Evolutionary conservation across 2,329 filamentous ascomycete species (phyloP).

Genomic region (Ampelomyces quisqualis): DNA sequence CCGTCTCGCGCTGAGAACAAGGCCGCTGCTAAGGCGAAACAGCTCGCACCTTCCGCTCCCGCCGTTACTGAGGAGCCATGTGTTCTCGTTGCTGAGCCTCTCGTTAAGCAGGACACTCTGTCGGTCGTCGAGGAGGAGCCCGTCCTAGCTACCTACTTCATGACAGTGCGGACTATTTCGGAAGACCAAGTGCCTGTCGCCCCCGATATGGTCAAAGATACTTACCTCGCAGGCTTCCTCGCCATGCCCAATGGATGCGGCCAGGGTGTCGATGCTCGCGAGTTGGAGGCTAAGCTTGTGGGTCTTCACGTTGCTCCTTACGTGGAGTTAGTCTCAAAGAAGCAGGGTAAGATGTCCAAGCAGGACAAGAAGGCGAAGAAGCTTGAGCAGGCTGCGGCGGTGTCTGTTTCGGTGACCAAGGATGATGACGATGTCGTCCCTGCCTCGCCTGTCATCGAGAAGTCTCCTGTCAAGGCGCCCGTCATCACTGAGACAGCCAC

Average conservation of each 20-base stretch:
- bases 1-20: background rate
- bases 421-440: background rate
- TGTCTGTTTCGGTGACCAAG: background rate
- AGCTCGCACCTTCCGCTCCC: background rate
- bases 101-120: background rate
- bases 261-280: background rate
- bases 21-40: background rate
- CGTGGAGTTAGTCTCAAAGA: background rate
- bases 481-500: no score
- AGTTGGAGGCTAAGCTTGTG: background rate
- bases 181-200: background rate
- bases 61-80: background rate
- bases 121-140: background rate
- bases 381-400: background rate
- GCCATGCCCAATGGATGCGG: constrained; percentile 1
- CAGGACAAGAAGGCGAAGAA: background rate
- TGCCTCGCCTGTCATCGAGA: background rate
- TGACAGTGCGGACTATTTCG: background rate
- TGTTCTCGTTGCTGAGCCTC: background rate
- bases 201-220: background rate
- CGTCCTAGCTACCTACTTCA: background rate
- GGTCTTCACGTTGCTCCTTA: background rate
- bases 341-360: background rate
- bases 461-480: no score
- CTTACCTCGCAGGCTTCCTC: background rate